These are phyloP conservation scores for Lumnitzera racemosa DNA, from an alignment of 345 rosid species.

Conservation along the genomic window DNA sequence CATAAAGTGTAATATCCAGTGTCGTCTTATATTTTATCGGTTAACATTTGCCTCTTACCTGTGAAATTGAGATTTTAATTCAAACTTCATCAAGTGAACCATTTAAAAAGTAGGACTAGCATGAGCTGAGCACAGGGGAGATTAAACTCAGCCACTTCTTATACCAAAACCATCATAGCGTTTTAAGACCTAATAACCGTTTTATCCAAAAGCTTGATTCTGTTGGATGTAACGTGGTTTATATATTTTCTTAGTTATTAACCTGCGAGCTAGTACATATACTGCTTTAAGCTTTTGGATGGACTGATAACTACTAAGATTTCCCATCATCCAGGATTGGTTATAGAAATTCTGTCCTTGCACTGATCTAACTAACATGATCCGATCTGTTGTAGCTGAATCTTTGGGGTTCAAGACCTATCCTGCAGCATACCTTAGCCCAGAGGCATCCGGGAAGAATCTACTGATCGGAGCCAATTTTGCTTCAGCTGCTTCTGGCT, in stretches of 20 bases:
- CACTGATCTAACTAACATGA: neutral
- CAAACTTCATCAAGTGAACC: too few species aligned
- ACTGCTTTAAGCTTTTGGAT: neutral
- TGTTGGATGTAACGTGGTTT: neutral
- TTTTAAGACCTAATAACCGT: too few species aligned
- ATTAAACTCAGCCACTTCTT: too few species aligned
- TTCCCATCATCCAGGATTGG: neutral
- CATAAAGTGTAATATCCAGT: too few species aligned
- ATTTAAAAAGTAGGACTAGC: too few species aligned
- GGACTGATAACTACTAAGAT: neutral
- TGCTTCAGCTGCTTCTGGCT: conserved; percentile 94
- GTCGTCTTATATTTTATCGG: neutral
- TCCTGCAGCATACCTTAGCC: conserved; percentile 83
- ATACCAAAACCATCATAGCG: too few species aligned
- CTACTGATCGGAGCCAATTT: conserved; percentile 94
- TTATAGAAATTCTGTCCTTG: neutral
- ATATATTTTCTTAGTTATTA: neutral
- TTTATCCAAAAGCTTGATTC: too few species aligned
- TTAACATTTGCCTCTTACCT: neutral
- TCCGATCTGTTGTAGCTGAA: conserved; percentile 46
- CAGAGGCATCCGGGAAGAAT: conserved; percentile 75
- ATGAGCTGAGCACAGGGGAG: too few species aligned
- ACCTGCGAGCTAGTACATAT: neutral
- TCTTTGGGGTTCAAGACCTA: conserved; percentile 67
- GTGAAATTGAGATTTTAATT: too few species aligned